Evolutionary conservation across 2,329 filamentous ascomycete species (phyloP).

Genomic region (Fusarium sp.): DNA sequence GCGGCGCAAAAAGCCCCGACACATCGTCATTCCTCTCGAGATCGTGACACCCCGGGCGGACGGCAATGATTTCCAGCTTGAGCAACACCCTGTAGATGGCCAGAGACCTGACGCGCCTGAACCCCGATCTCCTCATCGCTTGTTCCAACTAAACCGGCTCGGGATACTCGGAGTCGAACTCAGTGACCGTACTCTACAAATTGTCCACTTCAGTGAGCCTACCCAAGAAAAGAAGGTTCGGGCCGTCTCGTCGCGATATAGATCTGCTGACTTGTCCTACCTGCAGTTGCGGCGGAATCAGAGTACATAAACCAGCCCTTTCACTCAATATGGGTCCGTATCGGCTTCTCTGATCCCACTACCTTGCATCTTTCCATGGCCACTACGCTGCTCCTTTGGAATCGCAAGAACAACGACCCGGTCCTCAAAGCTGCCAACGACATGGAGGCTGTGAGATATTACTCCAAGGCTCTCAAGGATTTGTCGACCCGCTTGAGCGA

Average conservation of each 20-base stretch:
- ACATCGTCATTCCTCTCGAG: background rate
- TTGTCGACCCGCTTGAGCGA: background rate
- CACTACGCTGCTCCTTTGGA: background rate
- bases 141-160: background rate
- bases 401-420: background rate
- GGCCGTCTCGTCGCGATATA: background rate
- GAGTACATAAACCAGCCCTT: background rate
- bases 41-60: background rate
- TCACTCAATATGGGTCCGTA: background rate
- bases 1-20: background rate
- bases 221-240: background rate
- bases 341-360: background rate
- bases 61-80: background rate
- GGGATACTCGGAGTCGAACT: background rate
- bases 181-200: background rate
- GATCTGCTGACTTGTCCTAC: background rate
- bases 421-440: background rate
- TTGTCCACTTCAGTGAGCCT: background rate
- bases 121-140: background rate
- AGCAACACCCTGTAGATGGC: background rate
- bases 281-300: background rate
- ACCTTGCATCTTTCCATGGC: background rate
- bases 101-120: background rate
- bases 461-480: background rate
- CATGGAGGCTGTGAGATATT: background rate